phyloP scores from a whole-genome alignment of 208 protist species.

The Leishmania tarentolae region DNA sequence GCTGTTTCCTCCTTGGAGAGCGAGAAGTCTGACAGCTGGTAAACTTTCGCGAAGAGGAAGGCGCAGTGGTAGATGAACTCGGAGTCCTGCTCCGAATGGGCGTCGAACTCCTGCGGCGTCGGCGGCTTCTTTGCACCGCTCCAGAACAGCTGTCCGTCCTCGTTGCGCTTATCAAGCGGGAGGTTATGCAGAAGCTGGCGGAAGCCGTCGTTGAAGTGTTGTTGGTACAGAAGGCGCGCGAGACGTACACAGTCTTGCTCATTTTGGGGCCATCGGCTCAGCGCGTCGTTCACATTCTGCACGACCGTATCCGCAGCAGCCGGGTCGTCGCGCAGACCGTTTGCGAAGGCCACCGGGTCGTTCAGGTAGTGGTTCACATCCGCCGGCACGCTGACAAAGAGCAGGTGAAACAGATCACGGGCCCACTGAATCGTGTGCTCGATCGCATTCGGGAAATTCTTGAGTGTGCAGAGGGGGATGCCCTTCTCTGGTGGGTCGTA shows the following conservation, averaged over 20 bases:
- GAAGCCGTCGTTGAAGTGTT: constrained; percentile 96
- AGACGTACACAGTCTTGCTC: constrained; percentile 95
- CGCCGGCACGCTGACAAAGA: constrained; percentile 73
- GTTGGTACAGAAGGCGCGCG: constrained; percentile 95
- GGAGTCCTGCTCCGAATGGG: constrained; percentile 46
- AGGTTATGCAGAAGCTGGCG: constrained; percentile 98
- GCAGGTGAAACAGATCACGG: constrained; percentile 88
- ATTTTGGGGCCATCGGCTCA: constrained; percentile 73
- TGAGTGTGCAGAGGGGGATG: constrained; percentile 99
- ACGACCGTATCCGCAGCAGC: constrained; percentile 64
- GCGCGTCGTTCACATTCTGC: constrained; percentile 69
- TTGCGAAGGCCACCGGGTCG: constrained; percentile 64
- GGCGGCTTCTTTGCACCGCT: constrained; percentile 91
- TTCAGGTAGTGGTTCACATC: constrained; percentile 91
- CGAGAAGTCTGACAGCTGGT: constrained; percentile 45
- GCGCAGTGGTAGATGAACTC: constrained; percentile 88
- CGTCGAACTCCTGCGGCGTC: constrained; percentile 71
- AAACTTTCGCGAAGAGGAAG: constrained; percentile 68
- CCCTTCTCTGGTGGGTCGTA: constrained; percentile 98
- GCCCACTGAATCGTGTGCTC: constrained; percentile 99
- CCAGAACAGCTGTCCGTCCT: constrained; percentile 93
- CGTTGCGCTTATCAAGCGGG: constrained; percentile 95
- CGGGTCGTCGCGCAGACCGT: constrained; percentile 72
- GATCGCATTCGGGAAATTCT: constrained; percentile 99
- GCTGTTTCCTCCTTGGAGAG: constrained; percentile 52